Evolutionary conservation across 305 asterid genomes (phyloP).

Genomic region (Lippia alba): DNA sequence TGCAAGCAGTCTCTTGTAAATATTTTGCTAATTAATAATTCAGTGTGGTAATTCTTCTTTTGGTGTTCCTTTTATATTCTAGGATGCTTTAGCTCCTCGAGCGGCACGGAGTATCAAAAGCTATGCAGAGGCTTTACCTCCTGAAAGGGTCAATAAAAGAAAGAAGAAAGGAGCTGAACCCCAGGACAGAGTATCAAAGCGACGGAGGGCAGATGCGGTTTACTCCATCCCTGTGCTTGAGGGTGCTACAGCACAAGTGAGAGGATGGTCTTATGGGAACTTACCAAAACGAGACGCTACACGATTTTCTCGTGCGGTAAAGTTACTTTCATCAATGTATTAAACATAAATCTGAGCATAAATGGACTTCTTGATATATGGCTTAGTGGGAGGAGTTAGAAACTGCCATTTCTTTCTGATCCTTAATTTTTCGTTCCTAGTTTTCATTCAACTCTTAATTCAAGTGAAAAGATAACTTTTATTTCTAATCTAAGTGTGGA

Average conservation of each 20-base stretch:
- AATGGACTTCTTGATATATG: conserved; percentile 11
- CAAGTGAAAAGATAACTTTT: conserved; percentile 4
- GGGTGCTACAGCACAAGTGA: conserved; percentile 95
- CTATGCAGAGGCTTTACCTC: conserved; percentile 86
- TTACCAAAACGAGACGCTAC: conserved; percentile 97
- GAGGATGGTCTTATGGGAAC: conserved; percentile 98
- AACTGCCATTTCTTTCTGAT: conserved; percentile 17
- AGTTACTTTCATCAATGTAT: conserved; percentile 24
- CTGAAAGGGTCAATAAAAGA: conserved; percentile 77
- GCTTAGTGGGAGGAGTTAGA: not conserved
- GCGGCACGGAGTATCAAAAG: conserved; percentile 94
- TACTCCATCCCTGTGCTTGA: conserved; percentile 81
- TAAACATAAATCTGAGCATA: conserved; percentile 15
- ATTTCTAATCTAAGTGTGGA: not conserved
- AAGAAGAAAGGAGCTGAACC: conserved; percentile 82
- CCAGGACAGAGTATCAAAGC: conserved; percentile 82
- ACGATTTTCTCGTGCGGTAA: conserved; percentile 92
- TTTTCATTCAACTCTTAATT: conserved; percentile 11
- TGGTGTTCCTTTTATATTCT: conserved; percentile 32
- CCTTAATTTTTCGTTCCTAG: not conserved
- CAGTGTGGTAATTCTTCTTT: conserved; percentile 28
- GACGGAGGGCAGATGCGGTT: conserved; percentile 80
- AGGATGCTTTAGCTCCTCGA: conserved; percentile 98
- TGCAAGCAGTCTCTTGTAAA: conserved; percentile 31
- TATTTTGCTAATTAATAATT: not conserved